A percentile compares a stretch with the other conserved stretches of the same genome.
Conservation (phyloP, 371 early-diverging fungal species). For the Mucor lusitanicus region DNA sequence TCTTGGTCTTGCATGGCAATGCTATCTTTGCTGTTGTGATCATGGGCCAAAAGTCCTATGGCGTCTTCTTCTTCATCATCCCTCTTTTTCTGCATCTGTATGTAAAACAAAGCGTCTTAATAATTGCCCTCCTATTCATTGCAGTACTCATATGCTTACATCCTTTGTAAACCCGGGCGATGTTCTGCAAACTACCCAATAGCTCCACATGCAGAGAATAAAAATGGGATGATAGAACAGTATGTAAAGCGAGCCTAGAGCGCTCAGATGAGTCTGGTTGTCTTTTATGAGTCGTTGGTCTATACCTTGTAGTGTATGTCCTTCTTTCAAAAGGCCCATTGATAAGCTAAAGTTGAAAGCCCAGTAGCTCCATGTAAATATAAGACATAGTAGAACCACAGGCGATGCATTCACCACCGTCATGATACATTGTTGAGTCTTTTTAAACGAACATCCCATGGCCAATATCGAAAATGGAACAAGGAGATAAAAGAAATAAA, state of each 20-base stretch:
- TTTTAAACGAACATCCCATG: constrained; percentile 9
- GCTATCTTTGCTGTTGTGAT: background rate
- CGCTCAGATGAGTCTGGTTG: background rate
- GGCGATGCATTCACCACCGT: constrained; percentile 42
- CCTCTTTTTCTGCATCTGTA: constrained; percentile 9
- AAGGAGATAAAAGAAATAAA: background rate
- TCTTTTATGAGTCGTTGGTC: too few relatives aligned
- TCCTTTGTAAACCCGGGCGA: constrained; percentile 44
- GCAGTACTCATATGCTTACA: constrained; percentile 14
- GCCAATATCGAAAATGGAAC: constrained; percentile 5
- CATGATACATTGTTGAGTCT: constrained; percentile 20
- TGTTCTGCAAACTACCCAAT: constrained; percentile 36
- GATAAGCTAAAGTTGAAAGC: constrained; percentile 38
- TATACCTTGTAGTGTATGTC: constrained; percentile 37
- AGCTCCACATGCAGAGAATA: constrained; percentile 46
- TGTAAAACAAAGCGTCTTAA: background rate
- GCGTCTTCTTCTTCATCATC: constrained; percentile 19
- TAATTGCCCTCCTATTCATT: background rate
- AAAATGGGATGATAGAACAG: constrained; percentile 40
- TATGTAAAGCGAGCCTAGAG: constrained; percentile 32
- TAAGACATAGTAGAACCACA: constrained; percentile 28
- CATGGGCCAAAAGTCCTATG: constrained; percentile 18
- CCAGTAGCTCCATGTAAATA: constrained; percentile 44
- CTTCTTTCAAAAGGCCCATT: constrained; percentile 29
- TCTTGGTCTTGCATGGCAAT: constrained; percentile 6